Base-by-base conservation (phyloP, 768 basidiomycete species). In the Termitomyces sp. region DNA sequence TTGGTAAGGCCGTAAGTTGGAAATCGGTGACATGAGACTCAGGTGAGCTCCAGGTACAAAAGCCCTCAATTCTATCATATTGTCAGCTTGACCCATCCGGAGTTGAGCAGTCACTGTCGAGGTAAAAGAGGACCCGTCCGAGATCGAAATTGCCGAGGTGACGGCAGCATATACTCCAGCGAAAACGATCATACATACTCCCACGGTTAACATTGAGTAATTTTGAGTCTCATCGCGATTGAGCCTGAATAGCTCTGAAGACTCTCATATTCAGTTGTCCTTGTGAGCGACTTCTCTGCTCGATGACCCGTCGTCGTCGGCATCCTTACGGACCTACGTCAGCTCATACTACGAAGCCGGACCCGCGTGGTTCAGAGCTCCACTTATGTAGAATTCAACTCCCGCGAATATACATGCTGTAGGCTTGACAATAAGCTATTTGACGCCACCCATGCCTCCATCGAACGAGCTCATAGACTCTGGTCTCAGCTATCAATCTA, bases 1-100 rank as follows among this genome's bases (percentile, higher is more conserved):
- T 40, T 28, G 47, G 18, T 40, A 46, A n/a, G 22, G 24, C 38
- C 44, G 36, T 28, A 28, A 26, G 24, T 52, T 38, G 36, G 38
- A 42, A n/a, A 57, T 57, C 46, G 36, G 20, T 44, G 36, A 61
- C 42, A 35, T 28, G 50, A 61, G 52, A 61, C 60, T 61, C 60
- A 44, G 60, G 60, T 61, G 49, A 42, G 36, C 49, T 52, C 58
- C 58, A 56, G 54, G 56, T 53, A 53, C 52, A 8, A 33, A 22
- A 57, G 38, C 18, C 24, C 38, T 42, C 26, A 53, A 3, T 44
- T 53, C 50, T 51, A 56, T 54, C n/a, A 53, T 40, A 35, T n/a
- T 54, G 48, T 49, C 56, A 54, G 33, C 14, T 58, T 54, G 48
- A 35, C 30, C 56, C 60, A 57, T 54, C 51, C 45, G 60, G 60